phyloP scores from a whole-genome alignment of 768 basidiomycete genomes.

The Hemileccinum impolitum region DNA sequence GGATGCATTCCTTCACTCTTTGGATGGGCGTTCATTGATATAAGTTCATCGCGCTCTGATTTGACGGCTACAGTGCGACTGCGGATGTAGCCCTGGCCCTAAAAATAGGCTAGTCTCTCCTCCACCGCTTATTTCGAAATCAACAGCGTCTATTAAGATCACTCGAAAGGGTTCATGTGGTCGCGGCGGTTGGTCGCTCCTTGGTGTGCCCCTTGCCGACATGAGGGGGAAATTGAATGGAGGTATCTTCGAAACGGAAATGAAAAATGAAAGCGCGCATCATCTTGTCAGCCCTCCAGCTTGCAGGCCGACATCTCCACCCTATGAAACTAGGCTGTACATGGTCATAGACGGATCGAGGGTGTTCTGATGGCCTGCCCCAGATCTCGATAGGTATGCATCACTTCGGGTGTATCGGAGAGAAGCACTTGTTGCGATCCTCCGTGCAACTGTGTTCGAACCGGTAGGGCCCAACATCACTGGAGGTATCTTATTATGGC shows the following conservation, averaged over 20 bases:
- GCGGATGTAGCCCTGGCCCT: no score
- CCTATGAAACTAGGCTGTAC: not conserved
- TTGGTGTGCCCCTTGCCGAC: not conserved
- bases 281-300: not conserved
- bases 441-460: not conserved
- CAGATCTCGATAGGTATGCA: not conserved
- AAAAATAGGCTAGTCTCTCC: no score
- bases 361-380: not conserved
- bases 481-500: no score
- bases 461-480: not conserved
- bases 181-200: not conserved
- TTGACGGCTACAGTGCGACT: not conserved
- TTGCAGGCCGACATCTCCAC: not conserved
- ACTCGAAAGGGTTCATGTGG: not conserved
- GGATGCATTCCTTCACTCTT: not conserved
- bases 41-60: not conserved
- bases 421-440: constrained; percentile 1
- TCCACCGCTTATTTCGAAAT: no score
- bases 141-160: no score
- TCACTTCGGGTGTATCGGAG: not conserved
- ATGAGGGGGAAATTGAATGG: not conserved
- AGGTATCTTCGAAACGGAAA: constrained; percentile 11
- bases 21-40: not conserved
- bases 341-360: not conserved
- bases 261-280: not conserved